Percentiles rank a stretch among this genome's conserved stretches.
Conservation (phyloP, 805 yeast genomes). For the Pichia gijzeniarum region DNA sequence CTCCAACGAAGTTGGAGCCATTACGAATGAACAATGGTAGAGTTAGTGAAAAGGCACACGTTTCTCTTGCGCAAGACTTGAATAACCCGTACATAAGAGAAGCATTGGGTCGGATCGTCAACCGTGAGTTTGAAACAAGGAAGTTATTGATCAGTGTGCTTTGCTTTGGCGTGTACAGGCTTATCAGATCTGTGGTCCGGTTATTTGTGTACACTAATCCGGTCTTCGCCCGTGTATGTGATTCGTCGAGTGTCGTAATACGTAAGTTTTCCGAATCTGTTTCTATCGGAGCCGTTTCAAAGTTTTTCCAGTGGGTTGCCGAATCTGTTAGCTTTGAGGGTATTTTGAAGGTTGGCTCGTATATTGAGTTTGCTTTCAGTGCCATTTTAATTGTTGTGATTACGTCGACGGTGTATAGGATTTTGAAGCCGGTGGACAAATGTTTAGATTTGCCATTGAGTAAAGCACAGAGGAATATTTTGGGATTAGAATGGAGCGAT, state of each 20-base stretch:
- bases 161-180: constrained; percentile 25
- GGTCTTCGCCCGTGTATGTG: not conserved
- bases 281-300: not conserved
- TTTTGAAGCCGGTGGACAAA: constrained; percentile 40
- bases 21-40: not conserved
- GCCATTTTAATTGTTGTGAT: constrained; percentile 27
- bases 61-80: constrained; percentile 2
- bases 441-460: constrained; percentile 46
- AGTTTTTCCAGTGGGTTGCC: not conserved
- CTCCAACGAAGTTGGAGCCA: not conserved
- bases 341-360: constrained; percentile 3
- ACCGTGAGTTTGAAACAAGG: constrained; percentile 34
- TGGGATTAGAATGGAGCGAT: constrained; percentile 33
- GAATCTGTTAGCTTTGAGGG: constrained; percentile 2
- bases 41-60: not conserved
- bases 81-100: constrained; percentile 26
- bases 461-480: constrained; percentile 37
- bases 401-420: constrained; percentile 23
- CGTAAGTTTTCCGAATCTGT: not conserved
- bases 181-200: constrained; percentile 22
- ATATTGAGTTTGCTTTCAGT: constrained; percentile 20
- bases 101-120: constrained; percentile 40
- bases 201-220: constrained; percentile 15
- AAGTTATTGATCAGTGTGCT: constrained; percentile 28
- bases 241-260: not conserved